These are phyloP conservation scores for Ophiostoma ips DNA, from an alignment of 2,329 filamentous ascomycete genomes.

Conservation along the genomic window DNA sequence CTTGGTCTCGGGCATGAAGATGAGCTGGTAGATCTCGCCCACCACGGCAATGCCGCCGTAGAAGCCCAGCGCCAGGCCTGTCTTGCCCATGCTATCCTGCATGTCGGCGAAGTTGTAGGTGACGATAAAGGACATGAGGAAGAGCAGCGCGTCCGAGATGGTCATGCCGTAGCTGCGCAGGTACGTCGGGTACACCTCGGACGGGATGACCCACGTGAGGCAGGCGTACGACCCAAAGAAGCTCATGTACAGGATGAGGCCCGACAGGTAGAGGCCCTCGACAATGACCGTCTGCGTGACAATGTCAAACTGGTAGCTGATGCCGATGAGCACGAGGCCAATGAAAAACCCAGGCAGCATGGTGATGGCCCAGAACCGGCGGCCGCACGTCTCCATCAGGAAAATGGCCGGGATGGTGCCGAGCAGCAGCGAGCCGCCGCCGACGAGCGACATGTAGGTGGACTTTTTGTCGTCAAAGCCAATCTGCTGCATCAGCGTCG, in stretches of 20 bases:
- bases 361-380: constrained; percentile 59
- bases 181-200: constrained; percentile 60
- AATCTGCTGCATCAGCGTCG: constrained; percentile 50
- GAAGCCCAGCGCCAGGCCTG: constrained; percentile 54
- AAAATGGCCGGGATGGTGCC: constrained; percentile 55
- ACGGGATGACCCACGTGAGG: constrained; percentile 51
- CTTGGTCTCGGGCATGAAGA: constrained; percentile 61
- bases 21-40: constrained; percentile 57
- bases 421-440: constrained; percentile 51
- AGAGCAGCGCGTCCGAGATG: constrained; percentile 51
- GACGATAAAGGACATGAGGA: constrained; percentile 58
- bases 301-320: constrained; percentile 43
- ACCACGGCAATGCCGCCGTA: constrained; percentile 60
- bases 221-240: constrained; percentile 56
- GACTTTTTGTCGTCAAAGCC: constrained; percentile 48
- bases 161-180: constrained; percentile 63
- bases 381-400: constrained; percentile 58
- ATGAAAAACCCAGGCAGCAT: constrained; percentile 62
- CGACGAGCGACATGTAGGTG: constrained; percentile 64
- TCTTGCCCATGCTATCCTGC: constrained; percentile 52
- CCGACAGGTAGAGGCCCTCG: constrained; percentile 50
- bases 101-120: constrained; percentile 64
- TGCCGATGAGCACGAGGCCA: constrained; percentile 52
- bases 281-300: constrained; percentile 31
- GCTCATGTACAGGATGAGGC: constrained; percentile 53